Conservation (phyloP, 352 stramenopile species). For the Globisporangium canariense region DNA sequence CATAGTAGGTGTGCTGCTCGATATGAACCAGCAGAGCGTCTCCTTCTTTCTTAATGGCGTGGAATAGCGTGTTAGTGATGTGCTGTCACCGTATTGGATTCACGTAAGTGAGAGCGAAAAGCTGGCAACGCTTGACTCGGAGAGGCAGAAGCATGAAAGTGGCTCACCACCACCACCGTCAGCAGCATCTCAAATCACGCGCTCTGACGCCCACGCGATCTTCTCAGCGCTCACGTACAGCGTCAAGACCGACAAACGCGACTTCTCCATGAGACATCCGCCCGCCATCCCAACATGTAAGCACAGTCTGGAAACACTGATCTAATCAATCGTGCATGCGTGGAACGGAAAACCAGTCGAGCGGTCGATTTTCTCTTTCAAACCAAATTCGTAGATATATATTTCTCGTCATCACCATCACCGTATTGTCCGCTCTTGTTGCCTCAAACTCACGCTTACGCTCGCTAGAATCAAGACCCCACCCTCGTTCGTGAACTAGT, state of each 20-base stretch:
- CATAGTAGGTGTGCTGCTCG: constrained; percentile 3
- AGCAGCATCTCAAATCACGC: not conserved
- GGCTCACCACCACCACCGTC: too few relatives aligned
- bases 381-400: too few relatives aligned
- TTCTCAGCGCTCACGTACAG: constrained; percentile 9
- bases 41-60: constrained; percentile 2
- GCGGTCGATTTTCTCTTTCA: too few relatives aligned
- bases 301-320: too few relatives aligned
- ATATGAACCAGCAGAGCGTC: not conserved
- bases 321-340: too few relatives aligned
- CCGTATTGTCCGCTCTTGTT: too few relatives aligned
- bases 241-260: constrained; percentile 2
- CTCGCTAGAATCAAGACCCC: too few relatives aligned
- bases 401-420: too few relatives aligned
- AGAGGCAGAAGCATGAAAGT: not conserved
- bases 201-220: not conserved
- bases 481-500: not conserved
- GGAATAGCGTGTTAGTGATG: not conserved
- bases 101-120: not conserved
- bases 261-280: not conserved
- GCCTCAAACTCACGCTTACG: too few relatives aligned
- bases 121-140: not conserved
- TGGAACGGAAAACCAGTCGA: too few relatives aligned
- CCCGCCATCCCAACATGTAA: not conserved
- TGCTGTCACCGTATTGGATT: not conserved